phyloP scores from a whole-genome alignment of 257 asterid genomes.

The Solanum acaule region DNA sequence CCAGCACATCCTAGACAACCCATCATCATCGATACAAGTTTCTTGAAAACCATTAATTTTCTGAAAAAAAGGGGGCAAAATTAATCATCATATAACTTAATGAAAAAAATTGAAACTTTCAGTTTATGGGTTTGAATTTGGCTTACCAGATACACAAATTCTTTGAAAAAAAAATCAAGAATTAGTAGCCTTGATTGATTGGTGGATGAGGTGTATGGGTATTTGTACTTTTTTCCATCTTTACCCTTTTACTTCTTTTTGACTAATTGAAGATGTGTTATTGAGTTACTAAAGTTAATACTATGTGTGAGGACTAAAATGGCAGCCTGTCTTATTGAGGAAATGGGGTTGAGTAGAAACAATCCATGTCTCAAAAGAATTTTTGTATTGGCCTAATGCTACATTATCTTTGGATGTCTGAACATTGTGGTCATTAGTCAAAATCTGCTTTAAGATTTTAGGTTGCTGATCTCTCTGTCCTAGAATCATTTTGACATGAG shows the following conservation, averaged over 20 bases:
- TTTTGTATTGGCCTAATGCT: background rate
- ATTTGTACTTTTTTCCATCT: background rate
- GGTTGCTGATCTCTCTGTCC: background rate
- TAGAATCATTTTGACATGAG: background rate
- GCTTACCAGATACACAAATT: background rate
- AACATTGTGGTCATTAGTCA: background rate
- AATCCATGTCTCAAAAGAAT: background rate
- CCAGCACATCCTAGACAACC: conserved; percentile 67
- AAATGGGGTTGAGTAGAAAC: background rate
- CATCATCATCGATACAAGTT: conserved; percentile 52
- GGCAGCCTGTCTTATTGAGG: background rate
- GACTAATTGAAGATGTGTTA: background rate
- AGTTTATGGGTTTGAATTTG: background rate
- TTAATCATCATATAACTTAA: background rate
- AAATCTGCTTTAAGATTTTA: background rate
- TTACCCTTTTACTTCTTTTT: background rate
- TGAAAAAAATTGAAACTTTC: background rate
- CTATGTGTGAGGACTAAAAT: background rate
- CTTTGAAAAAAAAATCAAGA: background rate
- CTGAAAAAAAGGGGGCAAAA: background rate
- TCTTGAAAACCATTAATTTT: conserved; percentile 55
- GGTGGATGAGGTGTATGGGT: background rate
- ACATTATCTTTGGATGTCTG: background rate
- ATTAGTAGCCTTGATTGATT: background rate
- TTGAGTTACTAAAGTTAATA: background rate